Conservation (phyloP, 345 rosid genomes). For the Moricandia arvensis region DNA sequence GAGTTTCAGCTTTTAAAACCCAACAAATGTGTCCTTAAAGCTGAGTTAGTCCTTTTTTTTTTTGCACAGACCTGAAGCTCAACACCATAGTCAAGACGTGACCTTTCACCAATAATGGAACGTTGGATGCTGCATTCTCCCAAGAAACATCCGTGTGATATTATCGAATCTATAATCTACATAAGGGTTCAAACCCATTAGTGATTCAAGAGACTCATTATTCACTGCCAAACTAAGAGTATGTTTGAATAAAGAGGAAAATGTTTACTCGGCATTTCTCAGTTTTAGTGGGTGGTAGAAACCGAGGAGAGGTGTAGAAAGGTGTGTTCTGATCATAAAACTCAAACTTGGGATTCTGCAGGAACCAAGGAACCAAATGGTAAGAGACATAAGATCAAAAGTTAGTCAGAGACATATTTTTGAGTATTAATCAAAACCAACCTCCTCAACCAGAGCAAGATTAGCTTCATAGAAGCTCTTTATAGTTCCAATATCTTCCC, state of each 20-base stretch:
- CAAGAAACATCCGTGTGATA: constrained; percentile 96
- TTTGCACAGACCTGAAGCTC: constrained; percentile 61
- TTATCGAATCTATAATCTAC: constrained; percentile 78
- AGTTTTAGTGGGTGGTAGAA: constrained; percentile 83
- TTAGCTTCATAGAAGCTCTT: constrained; percentile 89
- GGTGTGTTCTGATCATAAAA: constrained; percentile 89
- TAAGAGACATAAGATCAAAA: background rate
- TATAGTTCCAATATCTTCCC: constrained; percentile 97
- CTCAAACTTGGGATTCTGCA: constrained; percentile 75
- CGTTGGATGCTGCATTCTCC: constrained; percentile 69
- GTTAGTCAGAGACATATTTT: background rate
- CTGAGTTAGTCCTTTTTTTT: background rate
- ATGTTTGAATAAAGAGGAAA: background rate
- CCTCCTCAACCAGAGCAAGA: constrained; percentile 90
- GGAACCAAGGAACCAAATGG: background rate
- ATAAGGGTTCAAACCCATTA: background rate
- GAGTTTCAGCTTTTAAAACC: background rate
- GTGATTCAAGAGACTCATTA: background rate
- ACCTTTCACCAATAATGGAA: constrained; percentile 89
- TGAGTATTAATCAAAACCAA: constrained; percentile 28
- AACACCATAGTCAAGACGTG: constrained; percentile 83
- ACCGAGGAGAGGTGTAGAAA: constrained; percentile 88
- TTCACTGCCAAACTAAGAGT: background rate
- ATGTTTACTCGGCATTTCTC: constrained; percentile 71
- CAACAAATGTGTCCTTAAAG: constrained; percentile 2